Conservation (phyloP, 768 basidiomycete genomes). For the Hericium rajendrae region DNA sequence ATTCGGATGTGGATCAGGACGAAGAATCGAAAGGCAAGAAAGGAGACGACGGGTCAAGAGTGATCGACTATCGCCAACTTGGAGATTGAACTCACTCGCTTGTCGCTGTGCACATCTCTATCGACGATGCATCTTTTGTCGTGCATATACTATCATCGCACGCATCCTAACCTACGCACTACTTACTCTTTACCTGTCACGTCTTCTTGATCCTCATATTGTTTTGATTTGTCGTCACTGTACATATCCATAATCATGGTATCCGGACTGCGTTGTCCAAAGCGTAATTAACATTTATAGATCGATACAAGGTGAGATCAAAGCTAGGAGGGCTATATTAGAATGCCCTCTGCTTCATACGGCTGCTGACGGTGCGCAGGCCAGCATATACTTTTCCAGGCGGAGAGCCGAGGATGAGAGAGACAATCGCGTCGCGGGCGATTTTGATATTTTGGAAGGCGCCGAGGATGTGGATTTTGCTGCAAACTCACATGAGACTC, state of each 20-base stretch:
- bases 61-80: background rate
- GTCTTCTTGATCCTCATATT: background rate
- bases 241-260: no score
- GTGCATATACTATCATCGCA: background rate
- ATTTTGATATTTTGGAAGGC: constrained; percentile 99
- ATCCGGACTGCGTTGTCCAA: no score
- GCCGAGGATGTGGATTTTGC: constrained; percentile 97
- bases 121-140: background rate
- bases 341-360: constrained; percentile 88
- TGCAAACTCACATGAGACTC: constrained; percentile 22
- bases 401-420: constrained; percentile 89
- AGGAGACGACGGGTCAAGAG: constrained; percentile 4
- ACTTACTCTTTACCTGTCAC: background rate
- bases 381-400: constrained; percentile 92
- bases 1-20: constrained; percentile 42
- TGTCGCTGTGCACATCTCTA: background rate
- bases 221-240: background rate
- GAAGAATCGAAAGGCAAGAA: constrained; percentile 26
- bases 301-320: background rate
- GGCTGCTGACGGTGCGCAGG: constrained; percentile 80
- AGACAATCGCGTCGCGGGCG: constrained; percentile 92
- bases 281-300: no score
- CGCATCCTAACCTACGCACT: background rate
- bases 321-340: constrained; percentile 22
- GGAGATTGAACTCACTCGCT: background rate